Base-by-base conservation (phyloP, 2,329 filamentous ascomycete genomes). In the Colletotrichum sp. region DNA sequence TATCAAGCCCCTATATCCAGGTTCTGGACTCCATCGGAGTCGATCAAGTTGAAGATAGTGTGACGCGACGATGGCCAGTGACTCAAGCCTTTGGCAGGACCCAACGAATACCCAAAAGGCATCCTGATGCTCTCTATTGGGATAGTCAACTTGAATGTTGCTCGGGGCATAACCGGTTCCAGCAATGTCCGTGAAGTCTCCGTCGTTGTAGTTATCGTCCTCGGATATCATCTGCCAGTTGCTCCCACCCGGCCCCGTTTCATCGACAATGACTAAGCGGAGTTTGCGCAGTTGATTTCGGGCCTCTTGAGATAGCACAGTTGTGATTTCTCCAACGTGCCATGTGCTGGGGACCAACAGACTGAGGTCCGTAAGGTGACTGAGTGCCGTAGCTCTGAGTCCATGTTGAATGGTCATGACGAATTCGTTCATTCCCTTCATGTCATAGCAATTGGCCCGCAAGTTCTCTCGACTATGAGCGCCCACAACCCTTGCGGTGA, bases 221-320 rank as follows among this genome's bases (percentile, higher is more conserved):
- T 47, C 18, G 38, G 38, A 47, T 64, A 47, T 33, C 18, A 21
- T 36, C 15, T 69, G 62, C 13, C 31, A 7, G 6, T 34, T 24
- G 34, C 51, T 72, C 8, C 70, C 70, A 8, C 70, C 33, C 8
- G 70, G 66, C n/a, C 70, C 70, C 7, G 70, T 72, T 27, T 63
- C 43, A 21, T 72, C 70, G 16, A 63, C 51, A 7, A 72, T 72
- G 8, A 47, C 58, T 27, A 72, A 9, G 9, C 54, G 33, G 8
- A 72, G 58, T 38, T 51, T 21, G 11, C 13, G 57, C n/a, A 72
- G 59, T 24, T 47, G 70, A 34, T 68, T 34, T n/a, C 65, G 58
- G 13, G 34, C 65, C 9, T 43, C 34, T 27, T 63, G 43, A 12
- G 47, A 38, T 2, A 72, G 7, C 6, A 13, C 43, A 1, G 7